Evolutionary conservation across 306 rosid species (phyloP).

Genomic region (Parietaria judaica): DNA sequence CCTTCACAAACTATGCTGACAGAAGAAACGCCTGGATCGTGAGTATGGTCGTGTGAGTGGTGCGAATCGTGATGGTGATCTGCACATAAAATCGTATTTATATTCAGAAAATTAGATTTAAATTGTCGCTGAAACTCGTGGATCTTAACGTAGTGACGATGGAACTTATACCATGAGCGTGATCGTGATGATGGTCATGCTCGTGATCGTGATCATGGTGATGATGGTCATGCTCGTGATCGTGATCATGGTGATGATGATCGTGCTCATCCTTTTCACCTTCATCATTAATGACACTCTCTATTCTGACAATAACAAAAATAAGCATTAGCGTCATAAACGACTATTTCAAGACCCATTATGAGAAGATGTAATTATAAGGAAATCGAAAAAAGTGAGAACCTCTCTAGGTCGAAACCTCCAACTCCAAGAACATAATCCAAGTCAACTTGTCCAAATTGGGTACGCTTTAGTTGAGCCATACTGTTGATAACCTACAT

Average conservation of each 20-base stretch:
- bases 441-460: slow-evolving; percentile 87
- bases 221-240: slow-evolving; percentile 35
- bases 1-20: slow-evolving; percentile 98
- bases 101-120: slow-evolving; percentile 9
- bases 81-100: slow-evolving; percentile 28
- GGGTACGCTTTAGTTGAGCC: slow-evolving; percentile 80
- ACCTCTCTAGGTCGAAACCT: slow-evolving; percentile 98
- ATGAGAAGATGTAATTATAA: slow-evolving; percentile 6
- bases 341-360: background rate
- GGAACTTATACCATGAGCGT: slow-evolving; percentile 55
- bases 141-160: too few species aligned
- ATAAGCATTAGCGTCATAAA: slow-evolving; percentile 12
- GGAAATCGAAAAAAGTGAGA: slow-evolving; percentile 20
- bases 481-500: slow-evolving; percentile 62
- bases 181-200: slow-evolving; percentile 40
- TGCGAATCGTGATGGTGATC: slow-evolving; percentile 49
- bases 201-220: slow-evolving; percentile 24
- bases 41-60: slow-evolving; percentile 77
- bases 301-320: slow-evolving; percentile 52
- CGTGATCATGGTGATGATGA: slow-evolving; percentile 27
- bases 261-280: slow-evolving; percentile 44
- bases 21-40: slow-evolving; percentile 92
- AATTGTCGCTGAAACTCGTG: too few species aligned
- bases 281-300: slow-evolving; percentile 59
- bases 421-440: slow-evolving; percentile 98